Evolutionary conservation across 352 stramenopile species (phyloP).

Genomic region (Peronospora destructor): DNA sequence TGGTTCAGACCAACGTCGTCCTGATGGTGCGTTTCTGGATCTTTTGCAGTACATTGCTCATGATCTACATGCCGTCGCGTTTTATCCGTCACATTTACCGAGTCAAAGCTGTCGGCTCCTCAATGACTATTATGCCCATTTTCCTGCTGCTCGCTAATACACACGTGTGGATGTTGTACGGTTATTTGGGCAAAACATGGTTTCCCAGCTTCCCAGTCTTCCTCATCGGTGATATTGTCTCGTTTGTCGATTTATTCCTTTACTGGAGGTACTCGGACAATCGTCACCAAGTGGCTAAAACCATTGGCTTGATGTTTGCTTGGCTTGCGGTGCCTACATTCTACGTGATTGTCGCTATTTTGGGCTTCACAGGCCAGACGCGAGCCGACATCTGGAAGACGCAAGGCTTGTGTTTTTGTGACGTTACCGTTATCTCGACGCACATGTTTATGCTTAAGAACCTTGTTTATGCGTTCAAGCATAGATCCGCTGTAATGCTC

Average conservation of each 20-base stretch:
- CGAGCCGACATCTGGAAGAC: slow-evolving; percentile 22
- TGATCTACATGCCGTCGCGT: slow-evolving; percentile 28
- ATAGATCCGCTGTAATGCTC: slow-evolving; percentile 32
- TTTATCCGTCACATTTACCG: slow-evolving; percentile 25
- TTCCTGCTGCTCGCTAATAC: slow-evolving; percentile 23
- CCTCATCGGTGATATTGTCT: slow-evolving; percentile 29
- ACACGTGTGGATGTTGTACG: slow-evolving; percentile 33
- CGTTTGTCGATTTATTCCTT: slow-evolving; percentile 23
- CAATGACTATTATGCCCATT: slow-evolving; percentile 22
- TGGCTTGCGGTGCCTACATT: slow-evolving; percentile 20
- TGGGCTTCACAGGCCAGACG: slow-evolving; percentile 26
- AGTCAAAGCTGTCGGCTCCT: slow-evolving; percentile 14
- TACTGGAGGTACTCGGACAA: slow-evolving; percentile 26
- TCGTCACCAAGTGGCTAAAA: slow-evolving; percentile 12
- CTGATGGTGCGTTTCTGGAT: slow-evolving; percentile 26
- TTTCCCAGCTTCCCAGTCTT: slow-evolving; percentile 37
- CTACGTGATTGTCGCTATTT: slow-evolving; percentile 22
- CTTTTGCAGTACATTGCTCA: slow-evolving; percentile 24
- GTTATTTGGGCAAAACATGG: slow-evolving; percentile 24
- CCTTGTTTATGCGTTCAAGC: slow-evolving; percentile 28
- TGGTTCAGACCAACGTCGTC: slow-evolving; percentile 13
- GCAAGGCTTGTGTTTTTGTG: slow-evolving; percentile 32
- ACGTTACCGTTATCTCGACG: slow-evolving; percentile 27
- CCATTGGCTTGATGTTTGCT: slow-evolving; percentile 14
- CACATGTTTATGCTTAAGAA: slow-evolving; percentile 41